Base-by-base conservation (phyloP, 1,284 basidiomycete species). In the Fomitopsis palustris region DNA sequence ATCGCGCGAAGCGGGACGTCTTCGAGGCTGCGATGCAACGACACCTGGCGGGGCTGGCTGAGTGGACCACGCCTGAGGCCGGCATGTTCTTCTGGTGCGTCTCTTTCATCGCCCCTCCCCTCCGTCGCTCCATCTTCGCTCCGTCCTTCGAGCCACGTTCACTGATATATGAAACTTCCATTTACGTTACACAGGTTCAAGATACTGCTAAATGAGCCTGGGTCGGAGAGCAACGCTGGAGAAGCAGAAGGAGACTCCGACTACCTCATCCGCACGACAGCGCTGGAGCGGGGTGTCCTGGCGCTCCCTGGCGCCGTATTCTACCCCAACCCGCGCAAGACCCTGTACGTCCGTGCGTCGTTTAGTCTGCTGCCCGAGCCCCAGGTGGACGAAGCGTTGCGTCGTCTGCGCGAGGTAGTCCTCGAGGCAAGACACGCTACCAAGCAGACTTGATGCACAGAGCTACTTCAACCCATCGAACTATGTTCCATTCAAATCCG, bases 1-100 rank as follows among this genome's bases (percentile, higher is more conserved):
- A 98, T 76, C 81, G 83, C 55, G 72, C 78, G 64, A 90, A 93
- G 69, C 80, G 94, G 23, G 87, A 93, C 69, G 77, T 86, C 9
- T 97, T 98, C 71, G 91, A 95, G 70, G 72, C 74, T 1, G 87
- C 89, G 35, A 88, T 95, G 72, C 77, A 82, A 58, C 84, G 82
- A 69, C 82, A 96, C 69, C 81, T 98, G 31, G 78, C 78, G 57
- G 92, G 86, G 1, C 75, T 95, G 23, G 93, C 87, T 4, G 87
- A 89, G 64, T 98, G 95, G 95, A 83, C 78, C 42, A 79, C 82
- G 0, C 96, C 96, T 0, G 88, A 93, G 55, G 92, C 95, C 2
- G 95, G 95, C 62, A 91, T 95, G 90, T 95, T 95, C 76, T 85
- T 93, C 69, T 95, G 92, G 92, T 90, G 69, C 61, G 85, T 78